These are phyloP conservation scores for Tylopilus orsonianus DNA, from an alignment of 1,284 basidiomycete species.

Conservation along the genomic window DNA sequence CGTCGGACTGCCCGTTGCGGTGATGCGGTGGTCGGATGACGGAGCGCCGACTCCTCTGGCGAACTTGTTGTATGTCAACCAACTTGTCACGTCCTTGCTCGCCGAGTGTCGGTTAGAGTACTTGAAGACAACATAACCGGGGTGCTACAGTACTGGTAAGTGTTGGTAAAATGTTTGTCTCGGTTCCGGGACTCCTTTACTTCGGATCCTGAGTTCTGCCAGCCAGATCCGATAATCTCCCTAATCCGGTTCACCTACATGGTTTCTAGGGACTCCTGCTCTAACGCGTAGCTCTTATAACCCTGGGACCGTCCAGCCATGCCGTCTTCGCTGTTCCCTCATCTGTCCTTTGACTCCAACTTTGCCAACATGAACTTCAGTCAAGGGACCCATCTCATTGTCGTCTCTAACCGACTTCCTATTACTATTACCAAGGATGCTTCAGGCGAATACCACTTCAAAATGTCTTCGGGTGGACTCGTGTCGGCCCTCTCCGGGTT, in stretches of 20 bases:
- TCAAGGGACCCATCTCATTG: slow-evolving; percentile 76
- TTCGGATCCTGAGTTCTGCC: slow-evolving; percentile 6
- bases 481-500: slow-evolving; percentile 93
- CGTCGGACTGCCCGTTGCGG: too few species aligned
- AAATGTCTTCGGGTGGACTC: slow-evolving; percentile 95
- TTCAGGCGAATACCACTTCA: slow-evolving; percentile 90
- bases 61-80: too few species aligned
- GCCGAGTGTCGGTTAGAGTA: too few species aligned
- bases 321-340: slow-evolving; percentile 30
- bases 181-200: slow-evolving; percentile 5
- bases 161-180: slow-evolving; percentile 10
- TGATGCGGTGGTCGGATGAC: too few species aligned
- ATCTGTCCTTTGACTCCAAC: slow-evolving; percentile 30
- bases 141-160: too few species aligned
- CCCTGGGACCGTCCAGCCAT: slow-evolving; percentile 15
- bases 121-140: too few species aligned
- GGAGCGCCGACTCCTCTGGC: too few species aligned
- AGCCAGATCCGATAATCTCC: slow-evolving; percentile 35
- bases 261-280: slow-evolving; percentile 22
- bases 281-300: slow-evolving; percentile 31
- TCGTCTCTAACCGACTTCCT: slow-evolving; percentile 94
- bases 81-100: too few species aligned
- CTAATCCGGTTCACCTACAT: slow-evolving; percentile 29
- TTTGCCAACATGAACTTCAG: slow-evolving; percentile 39
- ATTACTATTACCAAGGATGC: slow-evolving; percentile 89